Evolutionary conservation across 164 flowering plant genomes (phyloP), one percentile per base, ranked within the genome.

Genomic region (Saururus chinensis): DNA sequence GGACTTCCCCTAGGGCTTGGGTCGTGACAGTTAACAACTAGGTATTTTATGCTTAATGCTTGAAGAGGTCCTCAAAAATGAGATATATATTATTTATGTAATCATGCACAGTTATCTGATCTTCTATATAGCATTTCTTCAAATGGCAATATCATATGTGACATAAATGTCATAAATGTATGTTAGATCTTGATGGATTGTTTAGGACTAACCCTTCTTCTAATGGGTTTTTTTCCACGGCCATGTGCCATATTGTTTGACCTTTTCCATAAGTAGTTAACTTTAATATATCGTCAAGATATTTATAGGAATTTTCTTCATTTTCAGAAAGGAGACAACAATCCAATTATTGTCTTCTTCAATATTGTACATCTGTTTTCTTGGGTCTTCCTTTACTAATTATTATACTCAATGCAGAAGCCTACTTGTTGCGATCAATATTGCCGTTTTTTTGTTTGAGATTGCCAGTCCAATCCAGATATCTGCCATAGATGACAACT

Each of bases 361-460:
- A n/a, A 19, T 9, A 20, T 10, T 23, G 56, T 20, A 53, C 1
- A 30, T 23, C 37, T 35, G 21, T n/a, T 17, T 17, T 35, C 12
- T 9, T 42, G 42, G 20, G 23, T 19, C 40, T 41, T 60, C 23
- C n/a, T 60, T 25, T 6, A 30, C 37, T 30, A 30, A 19, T 56
- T 64, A 63, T 53, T 22, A 7, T 13, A 13, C 51, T 66, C 49
- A 61, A n/a, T 76, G 79, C 87, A 83, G 95, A 66, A 63, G 78
- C 40, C 26, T 73, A 54, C 69, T 87, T 75, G 82, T 67, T 66
- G 76, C 95, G 4, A 72, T 84, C 68, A 81, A 84, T 70, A 75
- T 85, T 22, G 95, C 82, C 5, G 87, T 84, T 45, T 80, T 77
- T 60, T 71, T 87, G 22, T 87, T 87, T 69, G 89, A 82, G 72